A percentile compares a stretch with the other conserved stretches of the same genome.
Evolutionary conservation across 306 rosid species (phyloP).

Genomic region (Quercus rubra): DNA sequence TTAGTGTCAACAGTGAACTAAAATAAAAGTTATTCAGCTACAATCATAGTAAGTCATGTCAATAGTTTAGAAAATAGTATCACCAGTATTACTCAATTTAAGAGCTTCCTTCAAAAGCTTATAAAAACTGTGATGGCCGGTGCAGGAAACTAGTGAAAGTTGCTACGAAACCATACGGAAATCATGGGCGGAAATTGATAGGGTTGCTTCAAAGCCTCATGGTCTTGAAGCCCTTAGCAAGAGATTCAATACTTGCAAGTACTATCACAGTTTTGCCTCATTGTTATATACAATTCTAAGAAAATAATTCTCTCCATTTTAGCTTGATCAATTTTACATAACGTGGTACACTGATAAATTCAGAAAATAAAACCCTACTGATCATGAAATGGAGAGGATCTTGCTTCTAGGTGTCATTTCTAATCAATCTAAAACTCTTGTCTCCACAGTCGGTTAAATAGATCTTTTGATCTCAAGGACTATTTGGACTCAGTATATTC

Average conservation of each 20-base stretch:
- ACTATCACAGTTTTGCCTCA: not conserved
- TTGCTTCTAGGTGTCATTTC: not conserved
- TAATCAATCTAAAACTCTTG: not conserved
- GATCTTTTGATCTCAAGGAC: slow-evolving; percentile 24
- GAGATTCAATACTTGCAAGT: slow-evolving; percentile 49
- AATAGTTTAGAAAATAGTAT: no score
- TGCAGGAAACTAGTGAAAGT: slow-evolving; percentile 52
- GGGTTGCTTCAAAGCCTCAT: slow-evolving; percentile 27
- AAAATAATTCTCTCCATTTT: no score
- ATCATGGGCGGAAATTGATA: slow-evolving; percentile 62
- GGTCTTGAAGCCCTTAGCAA: slow-evolving; percentile 46
- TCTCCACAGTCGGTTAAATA: slow-evolving; percentile 17
- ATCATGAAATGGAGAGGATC: no score
- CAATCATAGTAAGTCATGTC: no score
- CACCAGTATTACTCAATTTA: no score
- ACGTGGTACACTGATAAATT: no score
- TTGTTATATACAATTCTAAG: not conserved
- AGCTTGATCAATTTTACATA: no score
- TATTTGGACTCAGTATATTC: slow-evolving; percentile 6
- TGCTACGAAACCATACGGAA: slow-evolving; percentile 43
- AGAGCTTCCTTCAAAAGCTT: no score
- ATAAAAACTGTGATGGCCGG: not conserved
- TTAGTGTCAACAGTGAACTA: no score
- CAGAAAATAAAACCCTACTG: no score
- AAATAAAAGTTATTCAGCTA: not conserved